A percentile compares a stretch with the other conserved stretches of the same genome.
These are phyloP conservation scores for Daldinia concentrica DNA, from an alignment of 495 filamentous ascomycete species.

Conservation along the genomic window DNA sequence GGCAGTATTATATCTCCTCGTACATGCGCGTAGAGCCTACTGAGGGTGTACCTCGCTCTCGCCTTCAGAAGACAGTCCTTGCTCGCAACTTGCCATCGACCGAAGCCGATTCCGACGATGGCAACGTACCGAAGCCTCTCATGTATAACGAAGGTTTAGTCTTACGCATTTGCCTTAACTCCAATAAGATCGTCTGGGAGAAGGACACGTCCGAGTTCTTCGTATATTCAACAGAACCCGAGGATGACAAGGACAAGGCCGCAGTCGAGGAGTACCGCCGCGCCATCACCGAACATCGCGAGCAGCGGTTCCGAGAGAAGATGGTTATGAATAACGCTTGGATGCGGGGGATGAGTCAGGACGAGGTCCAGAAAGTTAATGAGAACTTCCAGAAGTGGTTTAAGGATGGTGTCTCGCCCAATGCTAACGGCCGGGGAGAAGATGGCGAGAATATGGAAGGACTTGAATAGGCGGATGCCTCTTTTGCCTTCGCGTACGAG, in stretches of 20 bases:
- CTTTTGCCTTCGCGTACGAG: background rate
- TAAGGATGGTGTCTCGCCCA: slow-evolving; percentile 48
- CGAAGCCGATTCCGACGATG: slow-evolving; percentile 55
- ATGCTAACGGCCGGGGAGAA: slow-evolving; percentile 23
- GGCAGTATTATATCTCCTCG: slow-evolving; percentile 94
- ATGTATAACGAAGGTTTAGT: slow-evolving; percentile 77
- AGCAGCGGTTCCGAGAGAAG: slow-evolving; percentile 73
- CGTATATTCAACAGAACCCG: slow-evolving; percentile 54
- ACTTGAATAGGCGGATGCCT: slow-evolving; percentile 7
- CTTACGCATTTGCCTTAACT: slow-evolving; percentile 81
- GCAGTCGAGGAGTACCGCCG: slow-evolving; percentile 59
- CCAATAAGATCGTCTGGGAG: slow-evolving; percentile 82
- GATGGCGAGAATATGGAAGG: slow-evolving; percentile 44
- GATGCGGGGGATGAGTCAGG: slow-evolving; percentile 76
- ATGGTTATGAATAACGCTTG: slow-evolving; percentile 78
- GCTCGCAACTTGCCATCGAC: slow-evolving; percentile 76
- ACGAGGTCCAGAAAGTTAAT: slow-evolving; percentile 75
- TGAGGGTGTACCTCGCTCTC: slow-evolving; percentile 76
- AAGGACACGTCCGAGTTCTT: slow-evolving; percentile 68
- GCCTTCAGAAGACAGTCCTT: slow-evolving; percentile 72
- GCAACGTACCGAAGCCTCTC: slow-evolving; percentile 62
- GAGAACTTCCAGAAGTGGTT: slow-evolving; percentile 65
- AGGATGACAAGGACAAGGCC: slow-evolving; percentile 42
- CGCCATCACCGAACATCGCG: slow-evolving; percentile 64
- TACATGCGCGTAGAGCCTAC: slow-evolving; percentile 89